These are phyloP conservation scores for Herpomyces periplanetae DNA, from an alignment of 2,329 filamentous ascomycete species.

Conservation along the genomic window DNA sequence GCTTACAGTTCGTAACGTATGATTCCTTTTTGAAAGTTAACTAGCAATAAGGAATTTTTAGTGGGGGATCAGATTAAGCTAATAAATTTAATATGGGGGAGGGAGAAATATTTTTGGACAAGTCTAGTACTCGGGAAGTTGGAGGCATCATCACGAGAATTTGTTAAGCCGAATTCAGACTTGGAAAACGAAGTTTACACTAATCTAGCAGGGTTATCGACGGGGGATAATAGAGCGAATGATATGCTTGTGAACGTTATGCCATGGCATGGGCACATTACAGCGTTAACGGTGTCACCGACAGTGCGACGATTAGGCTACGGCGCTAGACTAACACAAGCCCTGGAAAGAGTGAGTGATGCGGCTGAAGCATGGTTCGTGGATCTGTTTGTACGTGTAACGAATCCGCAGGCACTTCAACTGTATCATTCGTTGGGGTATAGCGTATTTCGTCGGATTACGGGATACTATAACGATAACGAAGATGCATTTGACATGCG, in stretches of 20 bases:
- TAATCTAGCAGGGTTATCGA: too few species aligned
- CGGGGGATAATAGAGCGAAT: too few species aligned
- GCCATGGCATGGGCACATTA: slow-evolving; percentile 98
- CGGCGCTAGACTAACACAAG: slow-evolving; percentile 39
- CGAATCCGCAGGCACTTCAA: slow-evolving; percentile 48
- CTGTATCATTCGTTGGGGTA: slow-evolving; percentile 81
- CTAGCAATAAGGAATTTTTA: too few species aligned
- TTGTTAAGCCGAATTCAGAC: too few species aligned
- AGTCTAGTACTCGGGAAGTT: slow-evolving; percentile 98
- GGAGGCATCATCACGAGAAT: too few species aligned
- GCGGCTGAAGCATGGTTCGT: slow-evolving; percentile 68
- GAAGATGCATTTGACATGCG: slow-evolving; percentile 95
- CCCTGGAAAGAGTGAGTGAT: slow-evolving; percentile 45
- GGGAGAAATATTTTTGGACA: too few species aligned
- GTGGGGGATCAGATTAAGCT: too few species aligned
- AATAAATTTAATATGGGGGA: too few species aligned
- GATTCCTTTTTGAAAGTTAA: too few species aligned
- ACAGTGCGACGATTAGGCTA: slow-evolving; percentile 50
- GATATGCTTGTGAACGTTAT: too few species aligned
- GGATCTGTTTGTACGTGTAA: slow-evolving; percentile 61
- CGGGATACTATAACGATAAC: slow-evolving; percentile 73
- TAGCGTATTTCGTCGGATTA: slow-evolving; percentile 50
- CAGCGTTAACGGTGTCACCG: slow-evolving; percentile 64
- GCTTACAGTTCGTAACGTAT: slow-evolving; percentile 47
- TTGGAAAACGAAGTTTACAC: too few species aligned